These are phyloP conservation scores for Globisporangium radiosum DNA, from an alignment of 352 stramenopile genomes.

Conservation along the genomic window DNA sequence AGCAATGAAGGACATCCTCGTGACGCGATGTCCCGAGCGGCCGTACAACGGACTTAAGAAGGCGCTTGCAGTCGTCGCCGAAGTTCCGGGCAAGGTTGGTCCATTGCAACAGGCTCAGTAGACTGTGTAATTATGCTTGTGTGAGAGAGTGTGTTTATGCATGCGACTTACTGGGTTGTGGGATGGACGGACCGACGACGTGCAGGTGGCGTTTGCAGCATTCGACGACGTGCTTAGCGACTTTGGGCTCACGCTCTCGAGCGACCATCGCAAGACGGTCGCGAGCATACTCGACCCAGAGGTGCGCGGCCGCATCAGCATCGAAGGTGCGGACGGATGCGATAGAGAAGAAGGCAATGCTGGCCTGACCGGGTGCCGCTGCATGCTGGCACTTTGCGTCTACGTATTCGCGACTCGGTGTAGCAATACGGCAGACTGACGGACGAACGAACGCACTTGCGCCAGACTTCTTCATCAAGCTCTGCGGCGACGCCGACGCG, in stretches of 20 bases:
- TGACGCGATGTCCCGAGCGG: slow-evolving; percentile 39
- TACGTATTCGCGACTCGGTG: no score
- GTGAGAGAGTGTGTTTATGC: no score
- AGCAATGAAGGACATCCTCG: slow-evolving; percentile 64
- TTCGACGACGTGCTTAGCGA: slow-evolving; percentile 70
- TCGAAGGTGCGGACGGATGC: slow-evolving; percentile 41
- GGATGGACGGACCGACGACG: no score
- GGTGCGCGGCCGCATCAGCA: slow-evolving; percentile 43
- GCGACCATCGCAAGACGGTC: slow-evolving; percentile 33
- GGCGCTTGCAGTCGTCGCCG: slow-evolving; percentile 53
- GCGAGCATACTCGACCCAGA: slow-evolving; percentile 49
- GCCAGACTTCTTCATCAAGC: slow-evolving; percentile 72
- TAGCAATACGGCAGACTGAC: no score
- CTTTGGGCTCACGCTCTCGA: slow-evolving; percentile 46
- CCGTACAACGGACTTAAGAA: slow-evolving; percentile 83
- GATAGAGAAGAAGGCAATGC: no score
- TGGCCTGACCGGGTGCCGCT: neutral
- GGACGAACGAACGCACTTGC: no score
- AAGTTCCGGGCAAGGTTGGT: slow-evolving; percentile 61
- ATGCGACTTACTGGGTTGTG: no score
- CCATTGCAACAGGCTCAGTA: neutral
- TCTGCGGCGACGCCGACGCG: slow-evolving; percentile 55
- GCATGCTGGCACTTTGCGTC: no score
- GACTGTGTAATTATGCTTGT: neutral
- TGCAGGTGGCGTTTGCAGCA: slow-evolving; percentile 51